Percentiles rank a stretch among this genome's conserved stretches.
Conservation (phyloP, 345 rosid species). For the Diplotaxis tenuifolia region DNA sequence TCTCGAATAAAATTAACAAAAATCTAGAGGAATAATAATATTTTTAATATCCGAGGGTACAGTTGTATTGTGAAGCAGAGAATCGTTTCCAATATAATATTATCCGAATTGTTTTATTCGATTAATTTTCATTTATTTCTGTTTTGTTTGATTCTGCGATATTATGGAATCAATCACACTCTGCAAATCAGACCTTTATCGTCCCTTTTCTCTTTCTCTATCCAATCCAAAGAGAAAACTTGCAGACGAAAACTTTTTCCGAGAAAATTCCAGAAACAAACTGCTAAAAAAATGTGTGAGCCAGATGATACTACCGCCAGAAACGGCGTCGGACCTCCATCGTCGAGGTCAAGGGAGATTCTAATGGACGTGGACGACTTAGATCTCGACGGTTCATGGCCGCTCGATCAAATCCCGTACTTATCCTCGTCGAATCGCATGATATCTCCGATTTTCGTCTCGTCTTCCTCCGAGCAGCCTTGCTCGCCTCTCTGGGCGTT, state of each 20-base stretch:
- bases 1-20: background rate
- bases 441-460: constrained; percentile 50
- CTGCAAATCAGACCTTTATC: constrained; percentile 32
- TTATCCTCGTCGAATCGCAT: constrained; percentile 42
- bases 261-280: constrained; percentile 23
- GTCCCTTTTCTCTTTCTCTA: constrained; percentile 8
- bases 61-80: constrained; percentile 38
- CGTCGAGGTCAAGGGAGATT: constrained; percentile 44
- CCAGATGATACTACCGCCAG: constrained; percentile 42
- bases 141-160: constrained; percentile 38
- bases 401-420: constrained; percentile 68
- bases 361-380: constrained; percentile 68
- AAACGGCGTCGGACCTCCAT: constrained; percentile 25
- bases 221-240: constrained; percentile 13
- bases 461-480: constrained; percentile 59
- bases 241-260: constrained; percentile 29
- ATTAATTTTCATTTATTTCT: background rate
- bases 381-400: constrained; percentile 69
- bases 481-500: constrained; percentile 91
- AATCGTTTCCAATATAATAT: constrained; percentile 36
- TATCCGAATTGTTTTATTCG: constrained; percentile 24
- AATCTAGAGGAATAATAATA: constrained; percentile 9
- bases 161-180: constrained; percentile 41
- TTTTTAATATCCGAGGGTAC: background rate
- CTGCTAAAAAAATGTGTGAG: constrained; percentile 51